Percentiles rank a stretch among this genome's conserved stretches.
Evolutionary conservation across 2,329 filamentous ascomycete species (phyloP).

Genomic region (Graphilbum fragrans): DNA sequence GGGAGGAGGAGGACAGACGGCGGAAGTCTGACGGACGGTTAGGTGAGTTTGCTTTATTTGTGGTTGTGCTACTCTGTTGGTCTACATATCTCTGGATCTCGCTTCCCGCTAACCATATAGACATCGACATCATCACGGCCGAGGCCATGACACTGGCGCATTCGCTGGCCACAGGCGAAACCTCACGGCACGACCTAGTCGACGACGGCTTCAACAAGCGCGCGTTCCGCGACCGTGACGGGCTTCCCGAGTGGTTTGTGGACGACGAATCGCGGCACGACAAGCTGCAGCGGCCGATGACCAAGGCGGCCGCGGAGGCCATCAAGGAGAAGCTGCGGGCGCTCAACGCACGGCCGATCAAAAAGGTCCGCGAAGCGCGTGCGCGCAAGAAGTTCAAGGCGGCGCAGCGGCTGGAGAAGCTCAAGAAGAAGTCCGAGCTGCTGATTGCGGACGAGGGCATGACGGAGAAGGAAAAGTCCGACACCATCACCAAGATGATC

Average conservation of each 20-base stretch:
- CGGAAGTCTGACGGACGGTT: constrained; percentile 49
- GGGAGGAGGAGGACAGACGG: constrained; percentile 55
- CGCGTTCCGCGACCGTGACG: constrained; percentile 80
- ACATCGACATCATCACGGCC: constrained; percentile 98
- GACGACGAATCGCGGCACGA: constrained; percentile 84
- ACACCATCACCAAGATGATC: constrained; percentile 70
- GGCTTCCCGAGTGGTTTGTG: constrained; percentile 93
- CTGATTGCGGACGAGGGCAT: constrained; percentile 81
- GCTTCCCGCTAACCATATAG: constrained; percentile 27
- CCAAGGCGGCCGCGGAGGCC: constrained; percentile 74
- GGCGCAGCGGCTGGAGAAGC: constrained; percentile 79
- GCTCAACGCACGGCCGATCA: constrained; percentile 91
- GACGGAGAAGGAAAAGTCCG: constrained; percentile 92
- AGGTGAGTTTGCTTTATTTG: constrained; percentile 27
- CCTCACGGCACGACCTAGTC: constrained; percentile 63
- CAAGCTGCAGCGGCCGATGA: constrained; percentile 77
- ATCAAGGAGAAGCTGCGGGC: constrained; percentile 93
- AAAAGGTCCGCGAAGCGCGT: constrained; percentile 95
- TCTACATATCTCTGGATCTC: not conserved
- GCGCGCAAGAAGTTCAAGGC: constrained; percentile 96
- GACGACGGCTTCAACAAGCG: constrained; percentile 93
- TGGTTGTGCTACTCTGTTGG: not conserved
- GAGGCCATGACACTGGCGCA: constrained; percentile 98
- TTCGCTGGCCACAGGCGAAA: constrained; percentile 75
- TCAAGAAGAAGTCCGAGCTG: constrained; percentile 93